phyloP scores from a whole-genome alignment of 2,329 filamentous ascomycete species.

The Aureobasidium lini region DNA sequence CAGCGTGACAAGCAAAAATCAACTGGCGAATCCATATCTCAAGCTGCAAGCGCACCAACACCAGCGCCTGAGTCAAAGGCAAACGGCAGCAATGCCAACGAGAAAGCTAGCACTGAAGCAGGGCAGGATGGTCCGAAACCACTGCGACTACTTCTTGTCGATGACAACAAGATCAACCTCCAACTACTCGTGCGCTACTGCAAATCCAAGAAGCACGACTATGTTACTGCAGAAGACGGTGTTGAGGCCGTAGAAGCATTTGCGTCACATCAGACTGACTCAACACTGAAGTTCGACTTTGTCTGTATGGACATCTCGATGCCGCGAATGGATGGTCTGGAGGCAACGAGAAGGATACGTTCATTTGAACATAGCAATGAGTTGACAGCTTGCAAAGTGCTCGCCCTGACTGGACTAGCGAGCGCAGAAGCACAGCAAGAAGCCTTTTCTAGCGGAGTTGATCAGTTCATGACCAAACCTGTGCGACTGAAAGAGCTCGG shows the following conservation, averaged over 20 bases:
- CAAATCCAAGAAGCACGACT: conserved; percentile 25
- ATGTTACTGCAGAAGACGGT: conserved; percentile 37
- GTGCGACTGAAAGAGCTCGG: conserved; percentile 14
- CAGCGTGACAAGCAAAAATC: not conserved
- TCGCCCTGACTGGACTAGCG: conserved; percentile 24
- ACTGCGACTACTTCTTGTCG: conserved; percentile 23
- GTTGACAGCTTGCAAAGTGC: conserved; percentile 14
- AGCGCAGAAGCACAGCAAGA: conserved; percentile 22
- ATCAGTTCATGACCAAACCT: conserved; percentile 27
- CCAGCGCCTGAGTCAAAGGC: not conserved
- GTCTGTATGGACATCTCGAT: conserved; percentile 38
- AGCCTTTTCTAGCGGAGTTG: conserved; percentile 22
- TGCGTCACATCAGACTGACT: conserved; percentile 20
- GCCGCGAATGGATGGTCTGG: conserved; percentile 13
- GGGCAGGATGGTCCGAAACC: not conserved
- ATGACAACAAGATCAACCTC: conserved; percentile 25
- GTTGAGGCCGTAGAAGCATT: conserved; percentile 38
- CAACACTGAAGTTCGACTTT: conserved; percentile 24
- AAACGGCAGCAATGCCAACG: not conserved
- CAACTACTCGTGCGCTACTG: conserved; percentile 28
- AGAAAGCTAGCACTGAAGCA: not conserved
- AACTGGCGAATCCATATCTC: no score
- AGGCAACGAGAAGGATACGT: conserved; percentile 15
- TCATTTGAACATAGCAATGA: conserved; percentile 12
- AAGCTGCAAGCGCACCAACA: not conserved